A percentile compares a stretch with the other conserved stretches of the same genome.
Conservation (phyloP, 495 filamentous ascomycete species). For the Hyaloscypha bicolor region DNA sequence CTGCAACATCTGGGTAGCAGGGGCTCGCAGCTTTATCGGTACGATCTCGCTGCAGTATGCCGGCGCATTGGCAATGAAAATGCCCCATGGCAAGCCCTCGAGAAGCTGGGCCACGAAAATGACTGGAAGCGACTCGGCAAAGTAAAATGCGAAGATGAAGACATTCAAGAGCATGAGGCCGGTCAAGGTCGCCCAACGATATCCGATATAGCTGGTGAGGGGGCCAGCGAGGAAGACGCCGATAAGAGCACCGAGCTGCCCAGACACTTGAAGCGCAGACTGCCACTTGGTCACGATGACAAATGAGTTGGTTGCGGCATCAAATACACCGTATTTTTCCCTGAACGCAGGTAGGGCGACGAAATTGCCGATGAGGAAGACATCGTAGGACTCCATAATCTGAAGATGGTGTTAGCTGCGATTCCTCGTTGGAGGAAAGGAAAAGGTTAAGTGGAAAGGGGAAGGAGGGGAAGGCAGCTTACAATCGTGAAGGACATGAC, state of each 20-base stretch:
- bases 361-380: constrained; percentile 40
- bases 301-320: constrained; percentile 55
- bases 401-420: constrained; percentile 14
- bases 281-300: constrained; percentile 70
- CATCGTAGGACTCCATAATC: constrained; percentile 51
- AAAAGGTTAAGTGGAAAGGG: neutral
- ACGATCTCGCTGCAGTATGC: constrained; percentile 43
- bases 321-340: constrained; percentile 41
- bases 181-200: constrained; percentile 46
- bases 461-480: constrained; percentile 30
- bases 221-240: constrained; percentile 63
- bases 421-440: constrained; percentile 5
- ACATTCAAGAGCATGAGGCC: constrained; percentile 46
- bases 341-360: constrained; percentile 39
- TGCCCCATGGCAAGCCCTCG: constrained; percentile 74
- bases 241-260: constrained; percentile 67
- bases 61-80: constrained; percentile 55
- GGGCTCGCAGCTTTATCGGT: constrained; percentile 20
- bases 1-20: constrained; percentile 42
- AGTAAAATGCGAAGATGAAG: constrained; percentile 55
- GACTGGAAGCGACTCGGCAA: constrained; percentile 47
- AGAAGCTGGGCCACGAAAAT: constrained; percentile 54
- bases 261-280: constrained; percentile 69
- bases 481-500: constrained; percentile 56
- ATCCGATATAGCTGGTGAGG: constrained; percentile 47